Conservation (phyloP, 2,329 filamentous ascomycete species). For the Cladophialophora yegresii region DNA sequence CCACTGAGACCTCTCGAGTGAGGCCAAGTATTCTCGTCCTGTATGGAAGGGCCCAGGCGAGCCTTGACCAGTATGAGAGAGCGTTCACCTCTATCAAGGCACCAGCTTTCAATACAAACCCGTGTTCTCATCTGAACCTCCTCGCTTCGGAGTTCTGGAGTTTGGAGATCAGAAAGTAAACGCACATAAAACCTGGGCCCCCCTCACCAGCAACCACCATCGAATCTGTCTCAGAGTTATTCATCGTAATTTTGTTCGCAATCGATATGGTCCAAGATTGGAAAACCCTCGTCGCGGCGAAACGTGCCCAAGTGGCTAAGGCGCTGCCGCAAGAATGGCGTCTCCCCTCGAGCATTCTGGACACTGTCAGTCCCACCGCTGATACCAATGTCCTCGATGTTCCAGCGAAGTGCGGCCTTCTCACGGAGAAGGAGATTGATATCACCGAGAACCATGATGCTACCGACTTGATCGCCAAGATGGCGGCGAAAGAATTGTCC, state of each 20-base stretch:
- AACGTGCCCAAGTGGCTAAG: constrained; percentile 25
- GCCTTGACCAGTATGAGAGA: not conserved
- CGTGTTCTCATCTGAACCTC: not conserved
- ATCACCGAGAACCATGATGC: constrained; percentile 55
- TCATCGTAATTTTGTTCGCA: not conserved
- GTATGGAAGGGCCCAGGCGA: not conserved
- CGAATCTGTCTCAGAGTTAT: not conserved
- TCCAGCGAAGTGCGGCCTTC: constrained; percentile 47
- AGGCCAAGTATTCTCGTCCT: not conserved
- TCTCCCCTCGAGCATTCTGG: constrained; percentile 25
- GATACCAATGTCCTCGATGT: constrained; percentile 34
- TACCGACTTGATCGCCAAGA: constrained; percentile 40
- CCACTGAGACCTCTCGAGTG: not conserved
- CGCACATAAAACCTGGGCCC: not conserved
- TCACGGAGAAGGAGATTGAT: constrained; percentile 47
- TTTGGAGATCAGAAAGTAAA: not conserved
- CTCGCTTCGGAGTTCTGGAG: not conserved
- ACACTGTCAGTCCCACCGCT: constrained; percentile 18
- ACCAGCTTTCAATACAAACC: not conserved
- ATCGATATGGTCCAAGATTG: constrained; percentile 22
- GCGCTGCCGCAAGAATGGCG: constrained; percentile 39
- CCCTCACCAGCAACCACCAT: not conserved
- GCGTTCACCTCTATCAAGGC: constrained; percentile 2
- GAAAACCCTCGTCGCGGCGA: constrained; percentile 24
- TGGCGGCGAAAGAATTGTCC: constrained; percentile 23